phyloP scores from a whole-genome alignment of 228 moss, liverwort and hornwort species.

The Sphagnum fallax region DNA sequence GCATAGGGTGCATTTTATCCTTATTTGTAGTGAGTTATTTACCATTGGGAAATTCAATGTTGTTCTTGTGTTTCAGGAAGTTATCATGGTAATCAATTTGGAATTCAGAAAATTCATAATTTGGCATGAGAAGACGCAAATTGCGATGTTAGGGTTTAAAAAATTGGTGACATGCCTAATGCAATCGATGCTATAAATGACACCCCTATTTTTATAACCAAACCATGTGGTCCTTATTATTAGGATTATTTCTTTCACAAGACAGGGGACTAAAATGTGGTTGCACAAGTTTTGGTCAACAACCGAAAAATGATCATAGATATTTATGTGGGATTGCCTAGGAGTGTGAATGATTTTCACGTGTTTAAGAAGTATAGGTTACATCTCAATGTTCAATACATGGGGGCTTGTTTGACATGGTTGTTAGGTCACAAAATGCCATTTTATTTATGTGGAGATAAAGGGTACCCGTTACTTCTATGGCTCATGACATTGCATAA shows the following conservation, averaged over 20 bases:
- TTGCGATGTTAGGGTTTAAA: not conserved
- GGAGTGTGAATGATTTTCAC: not conserved
- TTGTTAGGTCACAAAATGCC: not conserved
- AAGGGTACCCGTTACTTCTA: not conserved
- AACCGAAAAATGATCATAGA: not conserved
- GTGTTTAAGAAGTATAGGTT: not conserved
- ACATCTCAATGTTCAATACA: not conserved
- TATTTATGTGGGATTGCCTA: not conserved
- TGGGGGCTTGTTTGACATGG: not conserved
- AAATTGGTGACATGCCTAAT: not conserved
- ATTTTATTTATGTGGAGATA: not conserved
- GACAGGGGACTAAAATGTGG: not conserved
- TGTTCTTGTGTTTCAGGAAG: not conserved
- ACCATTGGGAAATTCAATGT: not conserved
- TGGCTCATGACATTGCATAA: conserved; percentile 3
- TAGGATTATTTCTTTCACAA: not conserved
- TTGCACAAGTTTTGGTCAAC: not conserved
- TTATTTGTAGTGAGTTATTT: too few species aligned
- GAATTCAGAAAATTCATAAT: not conserved
- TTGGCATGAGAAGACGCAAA: not conserved
- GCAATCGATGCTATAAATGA: not conserved
- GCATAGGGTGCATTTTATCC: too few species aligned
- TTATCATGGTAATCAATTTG: not conserved
- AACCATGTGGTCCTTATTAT: not conserved
- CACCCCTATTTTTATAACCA: not conserved